These are phyloP conservation scores for Zymoseptoria ardabiliae DNA, from an alignment of 2,329 filamentous ascomycete genomes.

Conservation along the genomic window DNA sequence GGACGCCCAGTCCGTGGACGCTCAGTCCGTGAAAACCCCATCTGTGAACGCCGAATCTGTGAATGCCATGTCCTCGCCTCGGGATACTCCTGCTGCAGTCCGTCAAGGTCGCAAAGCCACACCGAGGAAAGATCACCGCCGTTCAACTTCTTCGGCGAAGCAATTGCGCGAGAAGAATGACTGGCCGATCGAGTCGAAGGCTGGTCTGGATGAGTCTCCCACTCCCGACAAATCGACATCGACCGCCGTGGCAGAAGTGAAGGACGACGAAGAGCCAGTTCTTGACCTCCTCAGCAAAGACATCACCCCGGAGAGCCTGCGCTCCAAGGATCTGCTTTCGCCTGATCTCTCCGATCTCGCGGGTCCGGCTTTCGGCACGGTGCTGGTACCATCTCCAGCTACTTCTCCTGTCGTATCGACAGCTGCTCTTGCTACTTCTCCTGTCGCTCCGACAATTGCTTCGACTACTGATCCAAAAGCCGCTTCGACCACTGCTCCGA, in stretches of 20 bases:
- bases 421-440: not conserved
- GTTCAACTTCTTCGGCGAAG: not conserved
- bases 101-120: not conserved
- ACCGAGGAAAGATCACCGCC: not conserved
- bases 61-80: not conserved
- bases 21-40: too few relatives aligned
- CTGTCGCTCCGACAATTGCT: not conserved
- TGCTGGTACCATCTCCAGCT: not conserved
- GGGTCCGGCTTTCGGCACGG: not conserved
- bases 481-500: not conserved
- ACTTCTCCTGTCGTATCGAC: slow-evolving; percentile 1
- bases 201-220: not conserved
- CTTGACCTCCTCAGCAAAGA: slow-evolving; percentile 2
- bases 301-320: slow-evolving; percentile 5
- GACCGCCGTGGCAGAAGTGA: not conserved
- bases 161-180: not conserved
- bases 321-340: slow-evolving; percentile 9
- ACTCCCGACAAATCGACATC: not conserved
- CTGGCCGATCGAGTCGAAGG: not conserved
- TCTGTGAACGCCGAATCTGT: too few relatives aligned
- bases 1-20: too few relatives aligned
- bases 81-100: not conserved
- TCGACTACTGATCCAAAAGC: not conserved
- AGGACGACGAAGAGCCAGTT: not conserved
- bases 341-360: slow-evolving; percentile 4